Conservation (phyloP, 495 filamentous ascomycete genomes). For the Talaromyces borbonicus region DNA sequence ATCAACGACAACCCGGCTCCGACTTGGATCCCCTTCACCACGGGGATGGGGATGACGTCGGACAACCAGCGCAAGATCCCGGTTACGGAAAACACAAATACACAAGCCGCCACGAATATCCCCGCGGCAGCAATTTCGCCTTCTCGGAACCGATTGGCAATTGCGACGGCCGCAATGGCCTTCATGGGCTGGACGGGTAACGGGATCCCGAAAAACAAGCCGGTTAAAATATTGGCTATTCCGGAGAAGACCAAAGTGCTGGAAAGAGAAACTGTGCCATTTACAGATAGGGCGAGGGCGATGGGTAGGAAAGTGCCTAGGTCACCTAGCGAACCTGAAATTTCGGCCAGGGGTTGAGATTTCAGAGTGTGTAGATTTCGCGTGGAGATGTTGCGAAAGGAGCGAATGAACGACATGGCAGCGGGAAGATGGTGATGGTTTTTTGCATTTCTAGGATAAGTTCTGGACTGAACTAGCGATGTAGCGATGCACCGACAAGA, state of each 20-base stretch:
- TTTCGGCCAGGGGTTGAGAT: constrained; percentile 58
- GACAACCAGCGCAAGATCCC: constrained; percentile 63
- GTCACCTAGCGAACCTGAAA: constrained; percentile 85
- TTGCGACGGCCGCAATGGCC: constrained; percentile 81
- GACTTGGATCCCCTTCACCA: constrained; percentile 90
- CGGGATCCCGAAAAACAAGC: constrained; percentile 72
- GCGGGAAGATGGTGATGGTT: neutral
- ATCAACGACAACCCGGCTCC: constrained; percentile 76
- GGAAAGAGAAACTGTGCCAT: constrained; percentile 65
- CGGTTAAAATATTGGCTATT: constrained; percentile 74
- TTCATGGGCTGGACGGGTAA: constrained; percentile 86
- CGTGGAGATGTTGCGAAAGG: constrained; percentile 22
- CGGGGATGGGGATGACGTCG: constrained; percentile 64
- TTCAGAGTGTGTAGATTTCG: constrained; percentile 41
- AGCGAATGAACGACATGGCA: constrained; percentile 8
- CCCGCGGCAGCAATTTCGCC: constrained; percentile 70
- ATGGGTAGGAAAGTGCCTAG: constrained; percentile 85
- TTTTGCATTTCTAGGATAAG: too few relatives aligned
- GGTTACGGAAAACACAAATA: constrained; percentile 68
- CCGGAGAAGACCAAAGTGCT: constrained; percentile 83
- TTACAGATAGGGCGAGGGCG: constrained; percentile 69
- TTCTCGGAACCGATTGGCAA: constrained; percentile 53
- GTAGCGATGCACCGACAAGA: too few relatives aligned
- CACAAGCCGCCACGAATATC: constrained; percentile 57
- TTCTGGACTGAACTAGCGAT: too few relatives aligned